phyloP scores from a whole-genome alignment of 306 rosid genomes.

The Vicia villosa region DNA sequence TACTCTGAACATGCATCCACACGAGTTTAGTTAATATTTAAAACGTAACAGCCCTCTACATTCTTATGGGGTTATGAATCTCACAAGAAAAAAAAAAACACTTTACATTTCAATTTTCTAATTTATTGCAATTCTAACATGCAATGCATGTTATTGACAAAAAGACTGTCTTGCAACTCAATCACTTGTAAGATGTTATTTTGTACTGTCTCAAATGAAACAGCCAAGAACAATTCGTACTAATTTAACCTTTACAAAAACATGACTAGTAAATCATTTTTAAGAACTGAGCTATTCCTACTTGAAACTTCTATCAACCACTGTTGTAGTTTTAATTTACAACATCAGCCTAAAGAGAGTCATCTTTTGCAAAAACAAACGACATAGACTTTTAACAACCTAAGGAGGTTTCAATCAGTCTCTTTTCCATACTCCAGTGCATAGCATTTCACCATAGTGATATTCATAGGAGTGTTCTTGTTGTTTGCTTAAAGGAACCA shows the following conservation, averaged over 20 bases:
- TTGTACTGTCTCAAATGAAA: too few relatives aligned
- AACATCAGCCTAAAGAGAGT: constrained; percentile 21
- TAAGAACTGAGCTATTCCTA: constrained; percentile 15
- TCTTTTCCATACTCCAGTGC: background rate
- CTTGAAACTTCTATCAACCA: constrained; percentile 19
- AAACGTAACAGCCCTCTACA: too few relatives aligned
- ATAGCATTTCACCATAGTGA: background rate
- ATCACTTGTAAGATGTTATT: too few relatives aligned
- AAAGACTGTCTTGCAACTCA: too few relatives aligned
- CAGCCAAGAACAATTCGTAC: too few relatives aligned
- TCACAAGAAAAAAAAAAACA: background rate
- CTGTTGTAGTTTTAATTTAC: constrained; percentile 24
- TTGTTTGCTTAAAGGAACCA: constrained; percentile 8
- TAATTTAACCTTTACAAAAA: constrained; percentile 40
- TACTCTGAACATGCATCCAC: too few relatives aligned
- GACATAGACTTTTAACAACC: background rate
- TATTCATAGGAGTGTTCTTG: background rate
- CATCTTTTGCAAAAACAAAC: constrained; percentile 26
- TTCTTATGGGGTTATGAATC: background rate
- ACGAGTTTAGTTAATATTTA: too few relatives aligned
- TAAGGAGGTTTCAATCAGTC: background rate
- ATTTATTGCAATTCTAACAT: background rate
- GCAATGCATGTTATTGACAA: background rate
- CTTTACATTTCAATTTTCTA: background rate
- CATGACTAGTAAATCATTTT: constrained; percentile 1